These are phyloP conservation scores for Starmerella bombicola DNA, from an alignment of 805 yeast genomes.

Conservation along the genomic window DNA sequence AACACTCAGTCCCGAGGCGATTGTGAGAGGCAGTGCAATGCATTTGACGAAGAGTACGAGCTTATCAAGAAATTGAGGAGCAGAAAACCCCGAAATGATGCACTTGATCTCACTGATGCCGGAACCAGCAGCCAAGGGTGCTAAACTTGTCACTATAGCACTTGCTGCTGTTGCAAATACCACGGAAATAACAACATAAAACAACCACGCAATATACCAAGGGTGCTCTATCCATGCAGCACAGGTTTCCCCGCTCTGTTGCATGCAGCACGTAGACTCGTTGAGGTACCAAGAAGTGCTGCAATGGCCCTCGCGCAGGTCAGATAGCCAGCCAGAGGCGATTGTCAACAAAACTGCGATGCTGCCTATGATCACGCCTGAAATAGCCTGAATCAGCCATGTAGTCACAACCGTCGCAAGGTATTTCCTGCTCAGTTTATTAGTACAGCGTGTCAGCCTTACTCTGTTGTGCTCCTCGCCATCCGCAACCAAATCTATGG, in stretches of 20 bases:
- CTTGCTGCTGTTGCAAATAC: constrained; percentile 56
- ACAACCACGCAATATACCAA: constrained; percentile 47
- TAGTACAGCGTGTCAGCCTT: constrained; percentile 15
- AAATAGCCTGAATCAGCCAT: constrained; percentile 63
- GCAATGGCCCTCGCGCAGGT: constrained; percentile 70
- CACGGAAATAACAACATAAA: constrained; percentile 49
- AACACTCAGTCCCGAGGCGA: constrained; percentile 82
- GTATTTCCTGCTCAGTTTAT: constrained; percentile 1
- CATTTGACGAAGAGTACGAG: constrained; percentile 64
- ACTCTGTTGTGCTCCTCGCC: constrained; percentile 28
- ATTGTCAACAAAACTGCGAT: constrained; percentile 75
- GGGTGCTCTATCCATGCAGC: constrained; percentile 43
- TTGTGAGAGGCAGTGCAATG: constrained; percentile 74
- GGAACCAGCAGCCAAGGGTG: constrained; percentile 92
- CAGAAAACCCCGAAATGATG: constrained; percentile 78
- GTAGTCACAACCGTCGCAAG: constrained; percentile 33
- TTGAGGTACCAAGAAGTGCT: constrained; percentile 53
- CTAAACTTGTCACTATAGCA: constrained; percentile 50
- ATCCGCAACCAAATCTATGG: constrained; percentile 51
- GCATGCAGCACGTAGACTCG: constrained; percentile 73
- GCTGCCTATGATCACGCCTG: constrained; percentile 67
- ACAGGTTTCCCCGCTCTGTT: constrained; percentile 38
- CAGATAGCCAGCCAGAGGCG: constrained; percentile 76
- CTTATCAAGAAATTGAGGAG: constrained; percentile 63
- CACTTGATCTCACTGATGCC: constrained; percentile 96